Evolutionary conservation across 345 rosid genomes (phyloP), one percentile per base, ranked within the genome.

Genomic region (Cardamine occulta): DNA sequence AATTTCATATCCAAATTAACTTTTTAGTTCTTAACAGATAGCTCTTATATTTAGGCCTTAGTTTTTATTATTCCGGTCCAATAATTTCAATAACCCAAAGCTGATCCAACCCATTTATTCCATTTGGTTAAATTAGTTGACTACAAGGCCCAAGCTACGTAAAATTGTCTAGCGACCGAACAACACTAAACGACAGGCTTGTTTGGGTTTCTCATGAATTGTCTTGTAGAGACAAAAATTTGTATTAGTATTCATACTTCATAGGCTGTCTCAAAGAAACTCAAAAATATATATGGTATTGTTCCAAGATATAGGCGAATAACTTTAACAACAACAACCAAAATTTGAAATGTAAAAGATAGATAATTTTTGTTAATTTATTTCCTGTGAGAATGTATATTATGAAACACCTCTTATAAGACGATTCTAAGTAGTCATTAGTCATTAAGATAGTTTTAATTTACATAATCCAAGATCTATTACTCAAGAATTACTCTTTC

Each of bases 111-210:
- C 57, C 58, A 48, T 29, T 17, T 6, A n/a, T n/a, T n/a, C 1
- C 1, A 2, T 28, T 28, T 48, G 17, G 28, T 37, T 39, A 7
- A 13, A 14, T 39, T 39, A 21, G 19, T 39, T 24, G 18, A 37
- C 48, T 39, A 12, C 18, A 62, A 62, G 32, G 66, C 66, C 66
- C 49, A 61, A 61, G 10, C 11, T 21, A 37, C 47, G 29, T 23
- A 60, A 35, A 37, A 7, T 39, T 19, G 10, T 23, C 51, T 47
- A 21, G 10, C 51, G 0, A 47, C 51, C 19, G 10, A 47, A 47
- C 51, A 6, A n/a, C 19, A 45, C 19, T 13, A 13, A 14, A 42
- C 15, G 15, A 17, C 10, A 17, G 6, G 53, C 26, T 49, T 49
- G 29, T 51, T 21, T 51, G 2, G 55, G 13, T 18, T 8, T 51